Percentiles rank a stretch among this genome's conserved stretches.
Conservation (phyloP, 768 basidiomycete genomes). For the Baorangia bicolor region DNA sequence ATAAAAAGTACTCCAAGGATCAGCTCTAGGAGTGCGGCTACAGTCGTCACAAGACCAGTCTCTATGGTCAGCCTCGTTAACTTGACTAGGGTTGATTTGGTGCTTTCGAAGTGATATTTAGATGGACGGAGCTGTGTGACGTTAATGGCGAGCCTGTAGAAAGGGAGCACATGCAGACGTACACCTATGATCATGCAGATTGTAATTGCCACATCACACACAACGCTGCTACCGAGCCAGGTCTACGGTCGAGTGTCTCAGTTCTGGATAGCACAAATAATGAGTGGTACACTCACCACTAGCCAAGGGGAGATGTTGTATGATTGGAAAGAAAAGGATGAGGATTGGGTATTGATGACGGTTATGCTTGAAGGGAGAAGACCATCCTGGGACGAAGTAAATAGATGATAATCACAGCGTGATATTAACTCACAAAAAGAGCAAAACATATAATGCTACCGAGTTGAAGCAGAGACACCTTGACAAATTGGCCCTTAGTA, state of each 20-base stretch:
- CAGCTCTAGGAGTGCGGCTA: slow-evolving; percentile 8
- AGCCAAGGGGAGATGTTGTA: background rate
- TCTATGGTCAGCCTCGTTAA: slow-evolving; percentile 15
- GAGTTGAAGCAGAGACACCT: background rate
- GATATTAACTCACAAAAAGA: background rate
- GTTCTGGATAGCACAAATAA: too few relatives aligned
- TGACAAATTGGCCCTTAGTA: background rate
- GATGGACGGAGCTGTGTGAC: slow-evolving; percentile 4
- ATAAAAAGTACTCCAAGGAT: slow-evolving; percentile 3
- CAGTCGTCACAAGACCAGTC: slow-evolving; percentile 15
- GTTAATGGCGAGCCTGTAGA: background rate
- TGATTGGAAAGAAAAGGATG: too few relatives aligned
- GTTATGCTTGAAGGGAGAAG: background rate
- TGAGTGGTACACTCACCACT: background rate
- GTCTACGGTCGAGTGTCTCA: background rate
- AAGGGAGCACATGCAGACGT: background rate
- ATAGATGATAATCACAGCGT: background rate
- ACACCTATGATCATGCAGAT: slow-evolving; percentile 11
- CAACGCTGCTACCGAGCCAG: slow-evolving; percentile 13
- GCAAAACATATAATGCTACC: background rate
- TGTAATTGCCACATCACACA: slow-evolving; percentile 13
- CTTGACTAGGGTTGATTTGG: background rate
- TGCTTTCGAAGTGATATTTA: background rate
- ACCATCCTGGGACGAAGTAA: background rate
- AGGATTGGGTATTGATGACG: too few relatives aligned